These are phyloP conservation scores for Funneliformis caledonium DNA, from an alignment of 371 early-diverging fungal species.

Conservation along the genomic window DNA sequence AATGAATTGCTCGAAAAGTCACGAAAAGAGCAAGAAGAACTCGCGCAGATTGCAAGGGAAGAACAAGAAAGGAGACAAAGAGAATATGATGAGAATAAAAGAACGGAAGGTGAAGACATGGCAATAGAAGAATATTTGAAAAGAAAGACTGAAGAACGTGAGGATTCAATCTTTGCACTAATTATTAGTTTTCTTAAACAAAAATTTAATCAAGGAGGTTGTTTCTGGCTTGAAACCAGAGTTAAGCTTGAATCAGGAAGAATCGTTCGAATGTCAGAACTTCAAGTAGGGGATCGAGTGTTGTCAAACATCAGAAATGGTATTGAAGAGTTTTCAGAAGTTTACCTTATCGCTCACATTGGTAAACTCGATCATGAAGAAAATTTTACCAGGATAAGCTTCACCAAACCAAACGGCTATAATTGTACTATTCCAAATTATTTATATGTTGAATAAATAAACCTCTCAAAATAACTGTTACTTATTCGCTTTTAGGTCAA, in stretches of 20 bases:
- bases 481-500: not conserved
- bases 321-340: not conserved
- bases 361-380: not conserved
- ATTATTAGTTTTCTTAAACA: not conserved
- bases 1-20: not conserved
- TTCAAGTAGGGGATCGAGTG: slow-evolving; percentile 12
- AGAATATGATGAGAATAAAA: not conserved
- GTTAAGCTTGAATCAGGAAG: not conserved
- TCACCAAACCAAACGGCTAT: not conserved
- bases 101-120: not conserved
- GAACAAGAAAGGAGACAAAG: not conserved
- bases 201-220: no score
- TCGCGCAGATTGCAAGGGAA: no score
- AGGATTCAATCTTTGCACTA: no score
- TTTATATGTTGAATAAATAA: not conserved
- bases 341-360: not conserved
- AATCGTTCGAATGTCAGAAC: not conserved
- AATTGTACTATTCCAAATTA: not conserved
- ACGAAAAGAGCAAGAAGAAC: not conserved
- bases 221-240: not conserved
- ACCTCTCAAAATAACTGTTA: not conserved
- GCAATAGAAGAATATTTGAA: not conserved
- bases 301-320: not conserved
- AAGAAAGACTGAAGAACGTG: not conserved
- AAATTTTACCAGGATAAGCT: not conserved